Conservation (phyloP, 495 filamentous ascomycete species). For the Talaromyces wortmannii region DNA sequence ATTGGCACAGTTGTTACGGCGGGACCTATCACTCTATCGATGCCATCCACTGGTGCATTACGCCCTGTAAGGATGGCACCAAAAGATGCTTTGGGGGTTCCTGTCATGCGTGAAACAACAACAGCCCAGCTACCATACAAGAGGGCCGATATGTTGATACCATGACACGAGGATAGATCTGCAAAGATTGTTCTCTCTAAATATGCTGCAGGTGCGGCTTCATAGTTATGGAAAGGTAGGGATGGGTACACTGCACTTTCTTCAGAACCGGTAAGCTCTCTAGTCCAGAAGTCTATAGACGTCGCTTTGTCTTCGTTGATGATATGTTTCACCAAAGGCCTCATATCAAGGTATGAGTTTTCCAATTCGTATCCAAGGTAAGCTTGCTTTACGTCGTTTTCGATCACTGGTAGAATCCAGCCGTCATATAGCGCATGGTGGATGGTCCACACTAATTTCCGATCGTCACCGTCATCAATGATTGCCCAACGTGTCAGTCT, state of each 20-base stretch:
- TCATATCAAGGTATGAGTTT: constrained; percentile 6
- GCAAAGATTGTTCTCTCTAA: not conserved
- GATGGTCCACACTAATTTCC: constrained; percentile 14
- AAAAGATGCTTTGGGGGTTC: constrained; percentile 21
- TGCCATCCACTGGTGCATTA: constrained; percentile 20
- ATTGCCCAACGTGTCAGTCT: not conserved
- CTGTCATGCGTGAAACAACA: constrained; percentile 18
- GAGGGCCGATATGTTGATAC: constrained; percentile 9
- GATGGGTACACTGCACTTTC: constrained; percentile 38
- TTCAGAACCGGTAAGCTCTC: constrained; percentile 20
- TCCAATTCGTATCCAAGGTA: not conserved
- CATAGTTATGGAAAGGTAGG: constrained; percentile 36
- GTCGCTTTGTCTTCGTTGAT: constrained; percentile 3
- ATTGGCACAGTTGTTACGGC: constrained; percentile 23
- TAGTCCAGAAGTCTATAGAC: constrained; percentile 16
- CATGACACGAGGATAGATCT: constrained; percentile 12
- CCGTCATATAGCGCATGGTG: constrained; percentile 28
- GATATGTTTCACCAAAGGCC: constrained; percentile 15
- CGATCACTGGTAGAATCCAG: constrained; percentile 9
- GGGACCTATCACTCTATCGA: constrained; percentile 28
- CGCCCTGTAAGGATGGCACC: constrained; percentile 25
- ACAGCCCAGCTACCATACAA: constrained; percentile 39
- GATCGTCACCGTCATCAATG: not conserved
- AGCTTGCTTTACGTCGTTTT: constrained; percentile 5
- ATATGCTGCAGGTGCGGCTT: constrained; percentile 13